Conservation (phyloP, 139 green algal genomes). For the Asterochloris erici region DNA sequence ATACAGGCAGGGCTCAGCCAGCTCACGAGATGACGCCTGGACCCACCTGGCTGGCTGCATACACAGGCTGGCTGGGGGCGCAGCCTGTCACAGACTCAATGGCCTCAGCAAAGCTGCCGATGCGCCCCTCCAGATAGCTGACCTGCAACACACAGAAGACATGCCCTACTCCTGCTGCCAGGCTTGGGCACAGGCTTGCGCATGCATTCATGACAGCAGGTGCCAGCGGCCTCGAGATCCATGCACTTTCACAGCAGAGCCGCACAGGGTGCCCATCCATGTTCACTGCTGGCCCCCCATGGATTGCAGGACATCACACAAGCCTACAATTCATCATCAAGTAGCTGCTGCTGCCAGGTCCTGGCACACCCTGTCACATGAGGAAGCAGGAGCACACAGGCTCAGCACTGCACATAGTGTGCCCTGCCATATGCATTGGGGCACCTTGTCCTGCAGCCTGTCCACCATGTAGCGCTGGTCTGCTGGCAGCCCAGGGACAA, state of each 20-base stretch:
- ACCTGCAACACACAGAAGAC: slow-evolving; percentile 10
- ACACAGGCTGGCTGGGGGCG: slow-evolving; percentile 25
- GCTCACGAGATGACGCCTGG: too few relatives aligned
- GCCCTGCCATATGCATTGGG: not conserved
- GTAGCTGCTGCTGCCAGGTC: too few relatives aligned
- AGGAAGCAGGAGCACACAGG: too few relatives aligned
- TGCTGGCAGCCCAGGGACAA: not conserved
- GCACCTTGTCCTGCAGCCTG: slow-evolving; percentile 52
- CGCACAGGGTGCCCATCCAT: not conserved
- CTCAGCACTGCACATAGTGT: not conserved
- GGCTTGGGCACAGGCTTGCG: too few relatives aligned
- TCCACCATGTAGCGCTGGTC: slow-evolving; percentile 41
- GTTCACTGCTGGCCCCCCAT: not conserved
- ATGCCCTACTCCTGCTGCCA: too few relatives aligned
- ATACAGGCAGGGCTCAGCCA: too few relatives aligned
- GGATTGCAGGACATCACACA: not conserved
- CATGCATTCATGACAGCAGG: not conserved
- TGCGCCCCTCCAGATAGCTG: slow-evolving; percentile 47
- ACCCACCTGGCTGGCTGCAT: slow-evolving; percentile 22
- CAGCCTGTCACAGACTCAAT: slow-evolving; percentile 22
- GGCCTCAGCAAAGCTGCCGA: slow-evolving; percentile 29
- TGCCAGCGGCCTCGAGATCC: not conserved
- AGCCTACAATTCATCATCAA: too few relatives aligned
- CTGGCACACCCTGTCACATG: too few relatives aligned
- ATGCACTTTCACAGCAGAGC: not conserved